Percentiles rank a stretch among this genome's conserved stretches.
Evolutionary conservation across 2,329 filamentous ascomycete species (phyloP).

Genomic region (Beauveria sp.): DNA sequence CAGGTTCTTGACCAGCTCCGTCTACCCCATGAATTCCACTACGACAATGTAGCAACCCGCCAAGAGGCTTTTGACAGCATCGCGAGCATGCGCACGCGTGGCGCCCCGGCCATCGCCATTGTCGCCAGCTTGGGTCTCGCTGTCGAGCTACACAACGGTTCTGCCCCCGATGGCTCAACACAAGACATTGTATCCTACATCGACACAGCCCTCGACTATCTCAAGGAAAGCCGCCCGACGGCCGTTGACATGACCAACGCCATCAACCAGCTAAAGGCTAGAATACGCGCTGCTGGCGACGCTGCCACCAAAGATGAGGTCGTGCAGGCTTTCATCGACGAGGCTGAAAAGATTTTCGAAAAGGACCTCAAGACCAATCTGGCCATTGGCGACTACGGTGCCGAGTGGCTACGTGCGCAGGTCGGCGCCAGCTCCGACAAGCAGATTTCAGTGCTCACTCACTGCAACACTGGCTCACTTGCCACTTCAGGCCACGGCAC

Average conservation of each 20-base stretch:
- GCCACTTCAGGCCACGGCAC: slow-evolving; percentile 98
- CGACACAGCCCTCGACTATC: slow-evolving; percentile 69
- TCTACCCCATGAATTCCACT: slow-evolving; percentile 72
- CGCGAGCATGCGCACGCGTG: slow-evolving; percentile 69
- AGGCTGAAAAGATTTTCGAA: slow-evolving; percentile 78
- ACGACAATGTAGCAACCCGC: slow-evolving; percentile 62
- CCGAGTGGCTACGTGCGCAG: slow-evolving; percentile 69
- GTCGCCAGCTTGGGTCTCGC: slow-evolving; percentile 87
- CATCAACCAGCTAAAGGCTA: slow-evolving; percentile 66
- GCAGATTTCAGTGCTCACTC: slow-evolving; percentile 75
- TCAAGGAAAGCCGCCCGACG: slow-evolving; percentile 83
- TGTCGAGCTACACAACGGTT: slow-evolving; percentile 64
- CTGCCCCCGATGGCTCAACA: slow-evolving; percentile 33
- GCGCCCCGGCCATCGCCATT: slow-evolving; percentile 90
- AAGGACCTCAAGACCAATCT: slow-evolving; percentile 85
- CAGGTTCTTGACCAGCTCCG: slow-evolving; percentile 78
- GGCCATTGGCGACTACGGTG: slow-evolving; percentile 74
- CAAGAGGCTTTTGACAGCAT: slow-evolving; percentile 78
- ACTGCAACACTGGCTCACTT: slow-evolving; percentile 96
- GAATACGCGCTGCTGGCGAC: slow-evolving; percentile 44
- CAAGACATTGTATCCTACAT: slow-evolving; percentile 64
- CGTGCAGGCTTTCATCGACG: slow-evolving; percentile 62
- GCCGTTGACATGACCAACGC: slow-evolving; percentile 93
- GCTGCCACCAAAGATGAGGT: slow-evolving; percentile 42
- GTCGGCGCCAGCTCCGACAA: slow-evolving; percentile 37